Percentiles rank a stretch among this genome's conserved stretches.
phyloP scores from a whole-genome alignment of 2,329 filamentous ascomycete species.

The Paecilomyces fulvus region DNA sequence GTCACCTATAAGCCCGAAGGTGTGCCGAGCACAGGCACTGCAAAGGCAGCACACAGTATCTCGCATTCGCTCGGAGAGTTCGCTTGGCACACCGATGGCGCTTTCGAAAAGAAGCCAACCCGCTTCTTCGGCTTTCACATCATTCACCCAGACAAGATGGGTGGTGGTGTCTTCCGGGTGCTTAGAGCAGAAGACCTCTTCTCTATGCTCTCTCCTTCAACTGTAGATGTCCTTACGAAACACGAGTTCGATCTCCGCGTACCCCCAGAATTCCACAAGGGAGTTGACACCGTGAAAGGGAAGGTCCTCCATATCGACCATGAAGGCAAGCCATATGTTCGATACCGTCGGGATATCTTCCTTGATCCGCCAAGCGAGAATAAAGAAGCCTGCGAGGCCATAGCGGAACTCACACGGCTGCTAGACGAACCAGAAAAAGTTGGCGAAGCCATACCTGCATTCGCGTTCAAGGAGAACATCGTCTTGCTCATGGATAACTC shows the following conservation, averaged over 20 bases:
- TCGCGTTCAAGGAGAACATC: slow-evolving; percentile 6
- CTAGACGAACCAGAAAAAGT: slow-evolving; percentile 1
- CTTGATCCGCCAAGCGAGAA: slow-evolving; percentile 3
- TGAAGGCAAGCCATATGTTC: background rate
- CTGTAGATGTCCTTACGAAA: slow-evolving; percentile 2
- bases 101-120: slow-evolving; percentile 1
- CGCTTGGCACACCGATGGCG: slow-evolving; percentile 5
- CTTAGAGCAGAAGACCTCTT: slow-evolving; percentile 3
- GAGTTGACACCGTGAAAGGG: slow-evolving; percentile 1
- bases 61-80: slow-evolving; percentile 5
- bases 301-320: slow-evolving; percentile 4
- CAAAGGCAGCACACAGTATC: slow-evolving; percentile 3
- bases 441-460: slow-evolving; percentile 1
- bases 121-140: slow-evolving; percentile 6
- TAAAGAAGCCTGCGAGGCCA: background rate
- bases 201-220: slow-evolving; percentile 1
- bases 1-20: slow-evolving; percentile 2
- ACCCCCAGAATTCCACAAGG: slow-evolving; percentile 5
- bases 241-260: slow-evolving; percentile 3
- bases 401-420: slow-evolving; percentile 1
- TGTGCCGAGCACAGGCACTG: slow-evolving; percentile 1
- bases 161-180: slow-evolving; percentile 6
- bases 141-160: slow-evolving; percentile 4
- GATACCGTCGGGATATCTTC: slow-evolving; percentile 5
- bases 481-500: slow-evolving; percentile 7